A percentile compares a stretch with the other conserved stretches of the same genome.
Conservation (phyloP, 1,284 basidiomycete species). For the Gymnopus androsaceus region DNA sequence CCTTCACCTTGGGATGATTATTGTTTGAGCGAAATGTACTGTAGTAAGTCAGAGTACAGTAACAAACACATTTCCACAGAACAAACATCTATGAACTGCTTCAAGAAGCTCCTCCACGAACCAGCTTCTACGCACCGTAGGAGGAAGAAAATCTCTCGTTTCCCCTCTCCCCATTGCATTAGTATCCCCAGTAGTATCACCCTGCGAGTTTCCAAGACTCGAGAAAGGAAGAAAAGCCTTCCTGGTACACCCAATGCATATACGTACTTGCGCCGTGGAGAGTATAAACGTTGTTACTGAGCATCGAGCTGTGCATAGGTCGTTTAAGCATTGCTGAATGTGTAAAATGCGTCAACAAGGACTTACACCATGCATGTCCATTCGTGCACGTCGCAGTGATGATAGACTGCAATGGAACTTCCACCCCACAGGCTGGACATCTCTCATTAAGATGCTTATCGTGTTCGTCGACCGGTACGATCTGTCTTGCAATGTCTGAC, state of each 20-base stretch:
- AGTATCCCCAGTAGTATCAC: too few relatives aligned
- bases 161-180: too few relatives aligned
- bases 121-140: conserved; percentile 56
- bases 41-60: conserved; percentile 42
- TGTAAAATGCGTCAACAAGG: neutral
- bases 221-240: conserved; percentile 66
- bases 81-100: conserved; percentile 64
- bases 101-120: conserved; percentile 64
- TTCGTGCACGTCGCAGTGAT: conserved; percentile 60
- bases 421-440: conserved; percentile 68
- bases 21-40: too few relatives aligned
- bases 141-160: conserved; percentile 36
- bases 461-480: conserved; percentile 28
- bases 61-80: conserved; percentile 70
- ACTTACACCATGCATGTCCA: conserved; percentile 69
- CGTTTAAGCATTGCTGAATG: conserved; percentile 11
- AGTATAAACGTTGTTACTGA: conserved; percentile 73
- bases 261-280: conserved; percentile 65
- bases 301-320: conserved; percentile 54
- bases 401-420: conserved; percentile 58
- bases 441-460: conserved; percentile 48
- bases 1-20: neutral
- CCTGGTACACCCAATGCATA: conserved; percentile 69
- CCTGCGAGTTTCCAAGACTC: conserved; percentile 24
- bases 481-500: conserved; percentile 38